These are phyloP conservation scores for Glebionis coronaria DNA, from an alignment of 129 eudicot species.

Conservation along the genomic window DNA sequence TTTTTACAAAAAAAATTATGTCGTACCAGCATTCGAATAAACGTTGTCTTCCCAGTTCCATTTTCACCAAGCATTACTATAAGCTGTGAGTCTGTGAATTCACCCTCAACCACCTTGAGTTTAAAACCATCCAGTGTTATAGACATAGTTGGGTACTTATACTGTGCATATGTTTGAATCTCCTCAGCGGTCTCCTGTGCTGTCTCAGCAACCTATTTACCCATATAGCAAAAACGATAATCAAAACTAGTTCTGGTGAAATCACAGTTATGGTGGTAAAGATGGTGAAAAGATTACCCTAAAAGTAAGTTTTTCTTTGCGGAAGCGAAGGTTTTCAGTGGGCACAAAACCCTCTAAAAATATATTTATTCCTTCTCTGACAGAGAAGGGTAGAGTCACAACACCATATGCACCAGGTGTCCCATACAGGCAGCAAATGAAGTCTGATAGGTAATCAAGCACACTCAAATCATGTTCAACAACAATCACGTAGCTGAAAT, in stretches of 20 bases:
- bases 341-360: too few species aligned
- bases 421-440: too few species aligned
- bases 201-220: slow-evolving; percentile 66
- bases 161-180: slow-evolving; percentile 75
- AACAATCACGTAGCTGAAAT: too few species aligned
- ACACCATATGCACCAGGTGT: too few species aligned
- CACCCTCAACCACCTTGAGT: slow-evolving; percentile 70
- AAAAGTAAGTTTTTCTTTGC: too few species aligned
- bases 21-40: slow-evolving; percentile 74
- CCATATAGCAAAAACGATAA: neutral
- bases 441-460: too few species aligned
- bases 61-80: slow-evolving; percentile 93
- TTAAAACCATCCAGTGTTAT: slow-evolving; percentile 57
- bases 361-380: too few species aligned
- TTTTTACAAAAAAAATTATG: neutral
- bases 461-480: too few species aligned
- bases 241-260: too few species aligned
- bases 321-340: slow-evolving; percentile 64
- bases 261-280: too few species aligned
- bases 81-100: slow-evolving; percentile 36
- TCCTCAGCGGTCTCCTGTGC: slow-evolving; percentile 54
- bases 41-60: slow-evolving; percentile 41
- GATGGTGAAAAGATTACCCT: too few species aligned
- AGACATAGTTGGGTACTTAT: slow-evolving; percentile 38
- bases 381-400: too few species aligned